Conservation (phyloP, 2,329 filamentous ascomycete species). For the Bipolaris sorokiniana region DNA sequence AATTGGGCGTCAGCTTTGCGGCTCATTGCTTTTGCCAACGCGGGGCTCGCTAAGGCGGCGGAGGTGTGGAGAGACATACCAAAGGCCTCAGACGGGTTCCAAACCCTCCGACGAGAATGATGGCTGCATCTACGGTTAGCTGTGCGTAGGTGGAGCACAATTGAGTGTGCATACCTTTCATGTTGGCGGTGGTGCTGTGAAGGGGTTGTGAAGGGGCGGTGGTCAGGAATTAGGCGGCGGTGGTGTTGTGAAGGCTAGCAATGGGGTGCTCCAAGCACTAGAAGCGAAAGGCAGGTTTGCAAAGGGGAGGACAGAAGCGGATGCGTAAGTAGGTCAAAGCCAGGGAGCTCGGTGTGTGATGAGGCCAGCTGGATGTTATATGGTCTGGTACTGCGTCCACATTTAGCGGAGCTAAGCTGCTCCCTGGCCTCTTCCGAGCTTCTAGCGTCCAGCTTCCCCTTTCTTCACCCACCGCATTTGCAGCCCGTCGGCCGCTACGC, state of each 20-base stretch:
- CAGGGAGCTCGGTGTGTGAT: constrained; percentile 24
- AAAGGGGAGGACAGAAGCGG: constrained; percentile 2
- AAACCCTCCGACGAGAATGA: constrained; percentile 99
- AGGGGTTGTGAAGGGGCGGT: constrained; percentile 22
- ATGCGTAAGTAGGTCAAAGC: constrained; percentile 24
- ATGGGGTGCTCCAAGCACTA: constrained; percentile 21
- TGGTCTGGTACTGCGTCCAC: constrained; percentile 14
- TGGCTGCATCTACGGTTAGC: constrained; percentile 62
- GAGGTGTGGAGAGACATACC: constrained; percentile 58
- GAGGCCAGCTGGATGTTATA: constrained; percentile 34
- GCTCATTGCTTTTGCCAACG: constrained; percentile 16
- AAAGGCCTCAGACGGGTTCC: constrained; percentile 96
- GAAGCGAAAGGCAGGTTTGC: constrained; percentile 14
- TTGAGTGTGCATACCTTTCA: constrained; percentile 48
- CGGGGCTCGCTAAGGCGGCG: constrained; percentile 26
- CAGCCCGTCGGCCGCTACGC: constrained; percentile 19
- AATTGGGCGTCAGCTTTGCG: constrained; percentile 32
- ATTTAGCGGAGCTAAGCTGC: constrained; percentile 19
- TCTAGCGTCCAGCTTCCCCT: constrained; percentile 15
- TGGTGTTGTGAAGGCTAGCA: constrained; percentile 19
- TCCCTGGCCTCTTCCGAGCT: constrained; percentile 23
- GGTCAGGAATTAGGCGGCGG: constrained; percentile 16
- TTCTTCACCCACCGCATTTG: constrained; percentile 17
- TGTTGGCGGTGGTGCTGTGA: constrained; percentile 37
- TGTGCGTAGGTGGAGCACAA: constrained; percentile 6